phyloP scores from a whole-genome alignment of 768 basidiomycete genomes.

The Tremella fuciformis region DNA sequence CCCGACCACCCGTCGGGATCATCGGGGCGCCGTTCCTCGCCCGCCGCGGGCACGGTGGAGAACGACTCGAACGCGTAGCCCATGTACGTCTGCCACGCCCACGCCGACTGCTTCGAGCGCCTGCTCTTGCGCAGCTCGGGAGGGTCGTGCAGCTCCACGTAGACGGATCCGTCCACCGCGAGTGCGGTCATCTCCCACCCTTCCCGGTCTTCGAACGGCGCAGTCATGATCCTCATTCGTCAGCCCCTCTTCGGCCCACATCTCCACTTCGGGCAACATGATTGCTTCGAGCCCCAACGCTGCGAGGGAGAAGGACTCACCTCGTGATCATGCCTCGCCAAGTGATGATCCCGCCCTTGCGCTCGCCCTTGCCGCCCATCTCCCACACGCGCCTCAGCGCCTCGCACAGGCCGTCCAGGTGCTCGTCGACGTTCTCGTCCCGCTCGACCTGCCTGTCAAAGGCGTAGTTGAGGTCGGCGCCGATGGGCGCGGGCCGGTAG shows the following conservation, averaged over 20 bases:
- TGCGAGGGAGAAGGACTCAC: constrained; percentile 29
- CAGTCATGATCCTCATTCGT: constrained; percentile 45
- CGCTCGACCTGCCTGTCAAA: constrained; percentile 45
- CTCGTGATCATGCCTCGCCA: constrained; percentile 53
- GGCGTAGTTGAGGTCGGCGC: constrained; percentile 45
- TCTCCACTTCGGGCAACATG: neutral
- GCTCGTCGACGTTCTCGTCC: constrained; percentile 44
- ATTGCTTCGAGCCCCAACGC: neutral
- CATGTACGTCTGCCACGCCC: constrained; percentile 42
- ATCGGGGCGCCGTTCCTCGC: neutral
- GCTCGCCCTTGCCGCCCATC: constrained; percentile 19
- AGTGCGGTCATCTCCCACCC: constrained; percentile 52
- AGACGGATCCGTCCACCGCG: constrained; percentile 45
- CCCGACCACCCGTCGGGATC: constrained; percentile 46
- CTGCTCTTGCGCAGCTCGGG: constrained; percentile 27
- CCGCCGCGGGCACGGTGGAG: constrained; percentile 31
- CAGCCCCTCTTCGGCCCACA: neutral
- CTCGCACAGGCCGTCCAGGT: constrained; percentile 49
- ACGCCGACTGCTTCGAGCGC: constrained; percentile 36
- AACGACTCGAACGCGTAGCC: constrained; percentile 51
- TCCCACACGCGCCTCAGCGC: constrained; percentile 22
- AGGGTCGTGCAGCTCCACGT: constrained; percentile 49
- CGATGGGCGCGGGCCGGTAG: constrained; percentile 40
- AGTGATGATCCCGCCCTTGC: constrained; percentile 45
- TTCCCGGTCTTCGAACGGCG: constrained; percentile 49